These are phyloP conservation scores for Takakia lepidozioides DNA, from an alignment of 225 moss, liverwort and hornwort genomes.

Conservation along the genomic window DNA sequence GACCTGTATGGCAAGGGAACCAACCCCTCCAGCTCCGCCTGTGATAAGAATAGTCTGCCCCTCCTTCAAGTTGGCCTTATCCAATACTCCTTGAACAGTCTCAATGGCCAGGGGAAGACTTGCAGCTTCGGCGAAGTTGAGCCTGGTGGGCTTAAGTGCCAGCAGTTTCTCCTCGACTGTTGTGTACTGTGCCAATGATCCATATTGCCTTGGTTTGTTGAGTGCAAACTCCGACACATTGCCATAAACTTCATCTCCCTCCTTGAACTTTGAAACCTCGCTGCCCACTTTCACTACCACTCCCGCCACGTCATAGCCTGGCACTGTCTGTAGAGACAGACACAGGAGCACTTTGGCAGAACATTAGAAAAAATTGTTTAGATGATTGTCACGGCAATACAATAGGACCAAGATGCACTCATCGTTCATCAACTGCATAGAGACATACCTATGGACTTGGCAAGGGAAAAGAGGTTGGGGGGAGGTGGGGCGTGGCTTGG, in stretches of 20 bases:
- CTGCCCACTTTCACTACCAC: constrained; percentile 60
- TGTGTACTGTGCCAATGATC: constrained; percentile 61
- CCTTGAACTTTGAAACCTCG: constrained; percentile 66
- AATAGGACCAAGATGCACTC: no score
- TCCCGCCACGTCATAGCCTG: constrained; percentile 82
- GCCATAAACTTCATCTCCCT: constrained; percentile 77
- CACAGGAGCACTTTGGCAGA: background rate
- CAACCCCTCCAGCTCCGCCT: constrained; percentile 86
- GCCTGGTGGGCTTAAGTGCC: constrained; percentile 53
- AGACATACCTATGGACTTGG: no score
- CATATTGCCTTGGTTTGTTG: constrained; percentile 51
- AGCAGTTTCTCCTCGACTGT: constrained; percentile 73
- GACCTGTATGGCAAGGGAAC: constrained; percentile 78
- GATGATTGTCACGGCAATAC: no score
- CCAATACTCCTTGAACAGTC: constrained; percentile 73
- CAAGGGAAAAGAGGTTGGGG: no score
- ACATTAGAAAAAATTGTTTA: no score
- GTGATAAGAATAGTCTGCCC: constrained; percentile 60
- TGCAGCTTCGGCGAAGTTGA: constrained; percentile 74
- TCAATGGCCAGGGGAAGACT: constrained; percentile 57
- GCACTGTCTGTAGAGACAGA: constrained; percentile 50
- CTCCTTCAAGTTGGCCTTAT: constrained; percentile 47
- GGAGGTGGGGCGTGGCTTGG: no score
- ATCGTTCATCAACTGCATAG: no score
- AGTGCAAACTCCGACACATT: constrained; percentile 41